Evolutionary conservation across 164 flowering plant species (phyloP).

Genomic region (Magnolia officinalis): DNA sequence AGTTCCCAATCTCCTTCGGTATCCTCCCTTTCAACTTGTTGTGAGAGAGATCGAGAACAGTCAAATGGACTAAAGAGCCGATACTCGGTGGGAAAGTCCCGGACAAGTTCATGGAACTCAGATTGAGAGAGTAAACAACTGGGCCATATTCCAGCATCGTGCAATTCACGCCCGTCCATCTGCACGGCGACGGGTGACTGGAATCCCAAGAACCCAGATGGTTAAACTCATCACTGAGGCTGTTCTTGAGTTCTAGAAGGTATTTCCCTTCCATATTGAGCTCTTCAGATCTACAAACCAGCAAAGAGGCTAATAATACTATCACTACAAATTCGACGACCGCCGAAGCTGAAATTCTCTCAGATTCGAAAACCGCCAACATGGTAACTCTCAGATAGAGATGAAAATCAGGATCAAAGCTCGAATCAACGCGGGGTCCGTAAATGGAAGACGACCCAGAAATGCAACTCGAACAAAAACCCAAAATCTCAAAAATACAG

Average conservation of each 20-base stretch:
- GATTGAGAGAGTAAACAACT: slow-evolving; percentile 53
- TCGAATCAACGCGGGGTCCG: neutral
- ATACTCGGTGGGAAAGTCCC: slow-evolving; percentile 60
- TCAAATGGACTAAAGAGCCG: slow-evolving; percentile 45
- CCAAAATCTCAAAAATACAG: neutral
- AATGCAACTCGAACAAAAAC: neutral
- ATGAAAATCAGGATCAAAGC: neutral
- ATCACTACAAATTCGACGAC: neutral
- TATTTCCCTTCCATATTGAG: slow-evolving; percentile 18
- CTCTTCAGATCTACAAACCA: slow-evolving; percentile 7
- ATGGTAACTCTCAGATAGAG: neutral
- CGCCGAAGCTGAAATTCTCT: neutral
- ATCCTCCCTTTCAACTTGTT: slow-evolving; percentile 54
- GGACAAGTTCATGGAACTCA: slow-evolving; percentile 60
- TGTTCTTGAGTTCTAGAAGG: slow-evolving; percentile 20
- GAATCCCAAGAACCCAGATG: slow-evolving; percentile 18
- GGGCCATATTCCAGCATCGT: slow-evolving; percentile 19
- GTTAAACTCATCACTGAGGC: slow-evolving; percentile 15
- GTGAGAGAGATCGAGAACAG: slow-evolving; percentile 45
- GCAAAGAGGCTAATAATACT: neutral
- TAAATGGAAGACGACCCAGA: neutral
- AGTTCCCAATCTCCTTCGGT: slow-evolving; percentile 71
- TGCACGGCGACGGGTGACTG: slow-evolving; percentile 17
- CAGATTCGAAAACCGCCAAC: neutral
- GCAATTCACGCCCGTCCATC: slow-evolving; percentile 21